Evolutionary conservation across 768 basidiomycete species (phyloP).

Genomic region (Pluteus cervinus): DNA sequence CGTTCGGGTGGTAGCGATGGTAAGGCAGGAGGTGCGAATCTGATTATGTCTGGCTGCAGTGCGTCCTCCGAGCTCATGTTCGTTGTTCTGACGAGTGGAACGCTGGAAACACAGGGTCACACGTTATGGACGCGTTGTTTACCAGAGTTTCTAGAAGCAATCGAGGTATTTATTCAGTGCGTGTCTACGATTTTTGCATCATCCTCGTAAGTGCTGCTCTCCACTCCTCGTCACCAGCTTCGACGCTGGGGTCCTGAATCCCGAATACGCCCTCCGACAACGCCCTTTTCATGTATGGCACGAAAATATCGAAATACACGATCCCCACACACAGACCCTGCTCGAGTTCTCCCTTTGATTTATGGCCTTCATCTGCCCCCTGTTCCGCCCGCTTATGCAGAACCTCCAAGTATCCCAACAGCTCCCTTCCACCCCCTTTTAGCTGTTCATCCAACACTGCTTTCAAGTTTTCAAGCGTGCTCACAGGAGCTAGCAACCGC

Average conservation of each 20-base stretch:
- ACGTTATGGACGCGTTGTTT: no score
- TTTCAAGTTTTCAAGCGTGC: slow-evolving; percentile 44
- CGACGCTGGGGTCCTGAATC: no score
- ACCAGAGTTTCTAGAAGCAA: no score
- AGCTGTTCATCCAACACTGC: slow-evolving; percentile 41
- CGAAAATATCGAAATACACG: slow-evolving; percentile 57
- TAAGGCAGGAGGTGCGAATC: slow-evolving; percentile 8
- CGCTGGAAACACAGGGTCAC: no score
- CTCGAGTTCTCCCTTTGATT: slow-evolving; percentile 31
- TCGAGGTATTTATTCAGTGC: no score
- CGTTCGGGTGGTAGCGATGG: slow-evolving; percentile 16
- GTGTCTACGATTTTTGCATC: no score
- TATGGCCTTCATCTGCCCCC: slow-evolving; percentile 20
- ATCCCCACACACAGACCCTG: no score
- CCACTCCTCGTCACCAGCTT: no score
- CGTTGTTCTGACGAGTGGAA: no score
- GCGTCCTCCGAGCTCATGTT: no score
- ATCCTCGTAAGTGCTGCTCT: no score
- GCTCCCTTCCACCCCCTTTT: slow-evolving; percentile 38
- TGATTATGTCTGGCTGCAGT: no score
- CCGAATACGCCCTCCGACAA: slow-evolving; percentile 38
- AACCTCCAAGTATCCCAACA: slow-evolving; percentile 39
- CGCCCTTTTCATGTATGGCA: slow-evolving; percentile 68
- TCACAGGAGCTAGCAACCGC: slow-evolving; percentile 71
- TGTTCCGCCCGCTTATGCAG: slow-evolving; percentile 10